Percentiles rank a stretch among this genome's conserved stretches.
phyloP scores from a whole-genome alignment of 1,284 basidiomycete genomes.

The Trichosporon faecale region DNA sequence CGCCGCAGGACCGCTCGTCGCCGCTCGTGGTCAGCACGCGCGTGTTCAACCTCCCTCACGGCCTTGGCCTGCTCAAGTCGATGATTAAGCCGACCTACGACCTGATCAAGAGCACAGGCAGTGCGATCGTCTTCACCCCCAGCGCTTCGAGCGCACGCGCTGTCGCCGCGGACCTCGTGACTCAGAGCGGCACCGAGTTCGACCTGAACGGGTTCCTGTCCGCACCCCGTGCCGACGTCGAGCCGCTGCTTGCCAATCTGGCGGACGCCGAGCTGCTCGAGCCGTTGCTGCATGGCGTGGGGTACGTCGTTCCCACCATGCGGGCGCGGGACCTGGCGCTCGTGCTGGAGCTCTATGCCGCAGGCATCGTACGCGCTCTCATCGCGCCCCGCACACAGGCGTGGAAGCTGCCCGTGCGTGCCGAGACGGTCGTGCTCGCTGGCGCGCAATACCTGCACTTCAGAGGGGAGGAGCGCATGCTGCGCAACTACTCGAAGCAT shows the following conservation, averaged over 20 bases:
- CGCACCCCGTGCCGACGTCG: slow-evolving; percentile 61
- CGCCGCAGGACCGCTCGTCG: slow-evolving; percentile 77
- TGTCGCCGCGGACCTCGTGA: slow-evolving; percentile 80
- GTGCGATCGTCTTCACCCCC: slow-evolving; percentile 79
- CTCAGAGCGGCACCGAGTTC: slow-evolving; percentile 74
- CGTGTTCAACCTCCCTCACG: slow-evolving; percentile 82
- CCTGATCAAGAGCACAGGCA: slow-evolving; percentile 54
- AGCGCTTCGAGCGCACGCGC: slow-evolving; percentile 74
- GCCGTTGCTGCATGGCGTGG: slow-evolving; percentile 82
- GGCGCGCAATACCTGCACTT: slow-evolving; percentile 80
- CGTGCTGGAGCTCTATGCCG: slow-evolving; percentile 77
- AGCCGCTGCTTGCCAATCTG: slow-evolving; percentile 62
- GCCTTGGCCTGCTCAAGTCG: slow-evolving; percentile 78
- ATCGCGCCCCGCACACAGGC: slow-evolving; percentile 77
- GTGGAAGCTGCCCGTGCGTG: slow-evolving; percentile 80
- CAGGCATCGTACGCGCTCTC: slow-evolving; percentile 76
- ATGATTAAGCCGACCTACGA: slow-evolving; percentile 89
- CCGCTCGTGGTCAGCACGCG: slow-evolving; percentile 68
- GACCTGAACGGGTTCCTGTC: slow-evolving; percentile 72
- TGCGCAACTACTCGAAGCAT: slow-evolving; percentile 72
- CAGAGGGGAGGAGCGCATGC: slow-evolving; percentile 58
- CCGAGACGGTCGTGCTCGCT: slow-evolving; percentile 80
- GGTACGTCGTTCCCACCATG: slow-evolving; percentile 77
- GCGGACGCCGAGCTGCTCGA: slow-evolving; percentile 67
- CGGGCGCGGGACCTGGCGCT: slow-evolving; percentile 67